Evolutionary conservation across 73 alveolate genomes (phyloP), one percentile per base, ranked within the genome.

Genomic region (Tetrahymena thermophila): DNA sequence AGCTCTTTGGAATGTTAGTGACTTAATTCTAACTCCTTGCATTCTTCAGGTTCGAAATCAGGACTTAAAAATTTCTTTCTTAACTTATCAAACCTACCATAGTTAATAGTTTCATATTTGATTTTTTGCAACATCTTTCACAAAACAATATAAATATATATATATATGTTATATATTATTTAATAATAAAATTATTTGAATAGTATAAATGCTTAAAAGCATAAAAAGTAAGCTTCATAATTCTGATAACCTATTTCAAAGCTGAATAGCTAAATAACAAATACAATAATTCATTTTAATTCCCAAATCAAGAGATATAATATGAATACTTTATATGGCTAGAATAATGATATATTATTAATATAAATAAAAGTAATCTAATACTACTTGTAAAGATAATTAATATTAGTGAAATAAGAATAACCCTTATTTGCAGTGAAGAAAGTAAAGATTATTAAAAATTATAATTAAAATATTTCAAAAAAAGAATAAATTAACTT

Each of bases 61-160:
- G 95, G 85, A 85, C 94, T 93, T 43, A 71, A 58, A 95, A 95
- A 95, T 50, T 85, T 44, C 94, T 93, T 85, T 93, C 94, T 43
- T 37, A 95, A n/a, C 85, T 95, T 95, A 42, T 95, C 97, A 95
- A 84, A 89, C 25, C 85, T 31, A 31, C 97, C 94, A 95, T 89
- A 95, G 55, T 95, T 84, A 34, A 95, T 43, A n/a, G 97, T 50
- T 56, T 95, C 97, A 95, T 42, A 38, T 85, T 85, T 85, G 35
- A 85, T 38, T 85, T 85, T 38, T 85, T 85, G 84, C 58, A 42
- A 85, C 94, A 38, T 85, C 34, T 37, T 85, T 85, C 3, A 84
- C 83, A 50, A 50, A 50, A 50, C 23, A 50, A 15, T 71, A 31
- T 71, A 28, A 28, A 71, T 71, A 71, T 71, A 31, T 71, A 28